These are phyloP conservation scores for Ophiocordyceps camponoti-saundersi DNA, from an alignment of 2,329 filamentous ascomycete species.

Conservation along the genomic window DNA sequence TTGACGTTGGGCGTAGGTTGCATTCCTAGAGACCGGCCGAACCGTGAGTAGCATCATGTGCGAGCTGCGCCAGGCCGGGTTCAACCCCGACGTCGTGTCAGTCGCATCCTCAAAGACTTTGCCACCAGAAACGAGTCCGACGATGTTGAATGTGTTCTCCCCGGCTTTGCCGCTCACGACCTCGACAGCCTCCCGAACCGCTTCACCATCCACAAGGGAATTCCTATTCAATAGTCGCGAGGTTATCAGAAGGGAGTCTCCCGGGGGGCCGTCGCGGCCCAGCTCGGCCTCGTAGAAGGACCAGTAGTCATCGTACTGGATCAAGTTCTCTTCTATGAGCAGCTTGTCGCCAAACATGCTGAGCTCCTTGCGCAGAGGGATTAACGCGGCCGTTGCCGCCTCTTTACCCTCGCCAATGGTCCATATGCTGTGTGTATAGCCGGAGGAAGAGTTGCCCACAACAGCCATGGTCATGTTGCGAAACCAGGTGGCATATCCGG, in stretches of 20 bases:
- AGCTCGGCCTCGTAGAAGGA: slow-evolving; percentile 11
- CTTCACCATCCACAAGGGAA: slow-evolving; percentile 6
- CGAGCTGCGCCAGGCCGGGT: slow-evolving; percentile 12
- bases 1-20: slow-evolving; percentile 5
- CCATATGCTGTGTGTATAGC: slow-evolving; percentile 12
- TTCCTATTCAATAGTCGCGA: slow-evolving; percentile 11
- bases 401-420: slow-evolving; percentile 9
- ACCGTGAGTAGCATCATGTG: slow-evolving; percentile 6
- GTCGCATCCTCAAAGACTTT: slow-evolving; percentile 10
- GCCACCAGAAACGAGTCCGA: slow-evolving; percentile 13
- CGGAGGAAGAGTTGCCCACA: slow-evolving; percentile 9
- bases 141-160: slow-evolving; percentile 7
- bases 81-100: slow-evolving; percentile 10
- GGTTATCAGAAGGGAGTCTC: slow-evolving; percentile 8
- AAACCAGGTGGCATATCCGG: slow-evolving; percentile 12
- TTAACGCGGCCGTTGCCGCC: slow-evolving; percentile 8
- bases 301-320: slow-evolving; percentile 13
- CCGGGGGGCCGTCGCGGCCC: slow-evolving; percentile 7
- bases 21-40: slow-evolving; percentile 5
- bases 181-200: slow-evolving; percentile 9
- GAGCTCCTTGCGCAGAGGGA: slow-evolving; percentile 5
- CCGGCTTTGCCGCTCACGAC: slow-evolving; percentile 9
- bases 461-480: slow-evolving; percentile 8
- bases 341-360: slow-evolving; percentile 7
- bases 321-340: slow-evolving; percentile 7